Base-by-base conservation (phyloP, 2,329 filamentous ascomycete genomes). In the Emmonsiellopsis sp. region DNA sequence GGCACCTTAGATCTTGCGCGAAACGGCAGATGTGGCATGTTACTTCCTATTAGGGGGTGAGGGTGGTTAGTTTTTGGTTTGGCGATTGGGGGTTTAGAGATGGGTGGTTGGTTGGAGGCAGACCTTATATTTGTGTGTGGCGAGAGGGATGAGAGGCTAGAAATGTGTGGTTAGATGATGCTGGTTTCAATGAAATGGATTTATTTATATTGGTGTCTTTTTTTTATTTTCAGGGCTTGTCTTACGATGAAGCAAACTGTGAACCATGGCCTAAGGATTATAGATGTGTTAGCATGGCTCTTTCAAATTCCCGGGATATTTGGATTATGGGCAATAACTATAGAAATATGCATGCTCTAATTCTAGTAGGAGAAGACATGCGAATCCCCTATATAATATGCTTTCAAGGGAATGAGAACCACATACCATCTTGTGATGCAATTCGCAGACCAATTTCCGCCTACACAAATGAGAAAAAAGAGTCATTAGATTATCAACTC, bases 121-220 rank as follows among this genome's bases (percentile, higher is more conserved):
- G 76, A 86, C 84, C 65, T 83, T 81, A 50, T 67, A 64, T 47
- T 67, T 69, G 54, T 63, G 59, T 11, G 57, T 57, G 15, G 66
- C 60, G 9, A 69, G 60, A 8, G 67, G 67, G 34, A 69, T 58
- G 20, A 68, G 51, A 6, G 67, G 67, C 62, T 63, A 51, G 10
- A 43, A 40, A n/a, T 5, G 26, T 10, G 41, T n/a, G 32, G 34
- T 10, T n/a, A 52, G 20, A 31, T 38, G n/a, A 5, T 35, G 26
- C 35, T 35, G 31, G 34, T 49, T 38, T 11, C 20, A 26, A 38
- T 48, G 16, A 13, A 34, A 47, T 10, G 8, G 8, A 31, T 7
- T 30, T 30, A 49, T 40, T 30, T 16, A 30, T 6, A 6, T 30
- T 11, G 6, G 4, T 45, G 2, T 30, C 13, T 16, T 26, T 3